Evolutionary conservation across 2,329 filamentous ascomycete species (phyloP).

Genomic region (Trematosphaeria pertusa): DNA sequence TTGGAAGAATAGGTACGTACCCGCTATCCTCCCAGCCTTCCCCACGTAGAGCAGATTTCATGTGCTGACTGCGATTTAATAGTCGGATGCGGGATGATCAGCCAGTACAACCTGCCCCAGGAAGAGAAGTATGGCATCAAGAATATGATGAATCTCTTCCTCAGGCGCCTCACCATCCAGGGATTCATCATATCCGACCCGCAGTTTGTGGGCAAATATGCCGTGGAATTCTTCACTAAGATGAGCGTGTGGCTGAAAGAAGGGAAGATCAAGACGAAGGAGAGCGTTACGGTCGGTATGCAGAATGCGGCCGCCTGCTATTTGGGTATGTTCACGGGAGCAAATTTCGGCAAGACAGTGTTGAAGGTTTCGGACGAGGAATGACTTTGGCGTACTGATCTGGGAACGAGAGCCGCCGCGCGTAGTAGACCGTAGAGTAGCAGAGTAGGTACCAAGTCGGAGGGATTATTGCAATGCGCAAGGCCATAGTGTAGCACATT

Average conservation of each 20-base stretch:
- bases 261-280: conserved; percentile 74
- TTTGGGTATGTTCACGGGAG: conserved; percentile 72
- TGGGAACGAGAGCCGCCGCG: no score
- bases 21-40: neutral
- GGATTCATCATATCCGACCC: conserved; percentile 75
- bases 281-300: conserved; percentile 72
- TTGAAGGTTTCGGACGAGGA: no score
- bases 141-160: conserved; percentile 67
- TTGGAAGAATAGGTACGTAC: conserved; percentile 67
- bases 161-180: conserved; percentile 70
- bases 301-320: conserved; percentile 75
- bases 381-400: no score
- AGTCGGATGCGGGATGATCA: conserved; percentile 66
- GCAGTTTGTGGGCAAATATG: conserved; percentile 69
- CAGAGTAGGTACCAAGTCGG: no score
- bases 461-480: no score
- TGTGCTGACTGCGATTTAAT: neutral
- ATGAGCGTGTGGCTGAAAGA: conserved; percentile 76
- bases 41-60: no score
- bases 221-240: conserved; percentile 72
- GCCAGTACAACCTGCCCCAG: conserved; percentile 69
- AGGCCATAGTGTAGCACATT: no score
- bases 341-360: conserved; percentile 84
- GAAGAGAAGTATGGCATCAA: conserved; percentile 67
- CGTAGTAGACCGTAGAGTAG: no score